A percentile compares a stretch with the other conserved stretches of the same genome.
Conservation (phyloP, 495 filamentous ascomycete genomes). For the Clavariopsis aquatica region DNA sequence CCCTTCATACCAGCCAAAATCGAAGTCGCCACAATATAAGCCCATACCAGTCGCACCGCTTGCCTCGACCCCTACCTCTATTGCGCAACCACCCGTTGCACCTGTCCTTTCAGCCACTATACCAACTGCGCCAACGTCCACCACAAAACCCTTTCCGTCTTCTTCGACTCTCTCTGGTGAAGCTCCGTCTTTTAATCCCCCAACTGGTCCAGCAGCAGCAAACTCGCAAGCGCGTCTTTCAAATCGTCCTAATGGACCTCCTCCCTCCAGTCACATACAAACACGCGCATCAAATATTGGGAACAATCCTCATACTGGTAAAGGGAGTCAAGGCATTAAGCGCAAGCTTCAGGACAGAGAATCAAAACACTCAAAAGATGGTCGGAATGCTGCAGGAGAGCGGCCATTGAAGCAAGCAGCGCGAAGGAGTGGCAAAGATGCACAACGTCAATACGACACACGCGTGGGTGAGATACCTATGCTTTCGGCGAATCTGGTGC, state of each 20-base stretch:
- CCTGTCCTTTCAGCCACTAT: not conserved
- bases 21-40: not conserved
- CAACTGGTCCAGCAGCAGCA: not conserved
- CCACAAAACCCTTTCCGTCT: not conserved
- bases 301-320: constrained; percentile 38
- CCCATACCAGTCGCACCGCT: not conserved
- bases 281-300: constrained; percentile 27
- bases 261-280: not conserved
- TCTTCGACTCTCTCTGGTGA: constrained; percentile 44
- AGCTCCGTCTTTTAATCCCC: constrained; percentile 34
- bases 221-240: constrained; percentile 6
- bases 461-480: constrained; percentile 2
- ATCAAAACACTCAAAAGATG: constrained; percentile 37
- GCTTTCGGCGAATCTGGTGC: not conserved
- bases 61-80: not conserved
- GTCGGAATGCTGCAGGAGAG: constrained; percentile 43
- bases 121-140: not conserved
- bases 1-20: constrained; percentile 36
- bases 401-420: constrained; percentile 68
- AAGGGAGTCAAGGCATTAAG: constrained; percentile 42
- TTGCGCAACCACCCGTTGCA: not conserved
- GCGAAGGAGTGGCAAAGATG: constrained; percentile 55
- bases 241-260: not conserved
- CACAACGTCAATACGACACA: constrained; percentile 8
- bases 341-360: constrained; percentile 49